A percentile compares a stretch with the other conserved stretches of the same genome.
These are phyloP conservation scores for Nakaseomyces delphensis DNA, from an alignment of 1,139 yeast genomes.

Conservation along the genomic window DNA sequence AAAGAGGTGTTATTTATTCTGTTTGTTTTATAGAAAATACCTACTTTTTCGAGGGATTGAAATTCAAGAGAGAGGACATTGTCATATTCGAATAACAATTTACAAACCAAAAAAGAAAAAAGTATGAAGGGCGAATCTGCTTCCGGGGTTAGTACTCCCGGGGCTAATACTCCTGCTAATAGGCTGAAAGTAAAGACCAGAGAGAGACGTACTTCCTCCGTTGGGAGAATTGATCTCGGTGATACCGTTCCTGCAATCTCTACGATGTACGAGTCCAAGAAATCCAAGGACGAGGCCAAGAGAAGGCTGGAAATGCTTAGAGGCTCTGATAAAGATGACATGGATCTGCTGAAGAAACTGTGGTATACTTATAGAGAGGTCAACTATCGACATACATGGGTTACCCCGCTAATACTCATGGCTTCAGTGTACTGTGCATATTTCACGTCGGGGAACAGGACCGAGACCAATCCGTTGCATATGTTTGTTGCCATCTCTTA, in stretches of 20 bases:
- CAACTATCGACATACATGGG: conserved; percentile 69
- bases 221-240: conserved; percentile 30
- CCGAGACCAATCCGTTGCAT: conserved; percentile 53
- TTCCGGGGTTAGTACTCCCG: too few relatives aligned
- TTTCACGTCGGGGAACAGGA: conserved; percentile 43
- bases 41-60: too few relatives aligned
- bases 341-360: conserved; percentile 35
- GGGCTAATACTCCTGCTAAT: not conserved
- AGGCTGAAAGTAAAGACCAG: conserved; percentile 11
- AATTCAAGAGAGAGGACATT: too few relatives aligned
- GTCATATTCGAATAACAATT: too few relatives aligned
- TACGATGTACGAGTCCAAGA: conserved; percentile 21
- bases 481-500: conserved; percentile 66
- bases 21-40: too few relatives aligned
- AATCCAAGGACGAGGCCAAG: conserved; percentile 13
- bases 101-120: not conserved
- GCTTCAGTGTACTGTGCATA: conserved; percentile 35
- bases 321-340: conserved; percentile 16
- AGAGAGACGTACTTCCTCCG: conserved; percentile 29
- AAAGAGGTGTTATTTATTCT: too few relatives aligned
- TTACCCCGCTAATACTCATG: conserved; percentile 52
- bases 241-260: conserved; percentile 28
- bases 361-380: conserved; percentile 52
- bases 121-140: not conserved
- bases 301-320: conserved; percentile 20